Base-by-base conservation (phyloP, 768 basidiomycete genomes). In the Pulveroboletus sp. region DNA sequence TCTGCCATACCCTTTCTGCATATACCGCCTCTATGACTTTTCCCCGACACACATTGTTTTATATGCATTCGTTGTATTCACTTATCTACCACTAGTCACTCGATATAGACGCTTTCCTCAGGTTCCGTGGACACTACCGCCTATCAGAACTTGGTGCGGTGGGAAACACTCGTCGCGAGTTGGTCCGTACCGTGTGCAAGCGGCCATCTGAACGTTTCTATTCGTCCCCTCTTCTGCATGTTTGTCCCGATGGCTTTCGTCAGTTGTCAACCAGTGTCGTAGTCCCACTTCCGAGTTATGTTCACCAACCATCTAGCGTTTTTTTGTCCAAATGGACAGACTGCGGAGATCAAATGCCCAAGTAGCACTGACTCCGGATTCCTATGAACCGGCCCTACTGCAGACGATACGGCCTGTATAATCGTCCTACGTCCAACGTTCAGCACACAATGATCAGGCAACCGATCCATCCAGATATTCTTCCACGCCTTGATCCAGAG, bases 401-500 rank as follows among this genome's bases (percentile, higher is more conserved):
- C 21, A 21, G 21, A 21, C 21, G 21, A 21, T 21, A 21, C 21
- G 21, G 21, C 21, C 21, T 3, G 21, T 21, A 3, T 21, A 3
- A 3, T 21, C 21, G 21, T 21, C 21, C 21, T 21, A 21, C 21
- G 21, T 21, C 11, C 31, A 12, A 32, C 11, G 11, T 32, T 43
- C 47, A 31, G 38, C 31, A 26, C 40, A 38, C 50, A 27, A 68
- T 66, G 66, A 8, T 28, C 3, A 52, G 43, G 30, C 66, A 83
- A 53, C 81, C 83, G 24, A 70, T 89, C n/a, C 77, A 87, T 55
- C 80, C 83, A 10, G 78, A 79, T 1, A 70, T 87, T 52, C 62
- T 82, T 15, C 58, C 70, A 1, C 75, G 71, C 42, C 75, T 89
- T 44, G 83, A 86, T 60, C 78, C 83, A 14, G 81, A 86, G 64